Evolutionary conservation across 129 eudicot genomes (phyloP), one percentile per base, ranked within the genome.

Genomic region (Saussurea involucrata): DNA sequence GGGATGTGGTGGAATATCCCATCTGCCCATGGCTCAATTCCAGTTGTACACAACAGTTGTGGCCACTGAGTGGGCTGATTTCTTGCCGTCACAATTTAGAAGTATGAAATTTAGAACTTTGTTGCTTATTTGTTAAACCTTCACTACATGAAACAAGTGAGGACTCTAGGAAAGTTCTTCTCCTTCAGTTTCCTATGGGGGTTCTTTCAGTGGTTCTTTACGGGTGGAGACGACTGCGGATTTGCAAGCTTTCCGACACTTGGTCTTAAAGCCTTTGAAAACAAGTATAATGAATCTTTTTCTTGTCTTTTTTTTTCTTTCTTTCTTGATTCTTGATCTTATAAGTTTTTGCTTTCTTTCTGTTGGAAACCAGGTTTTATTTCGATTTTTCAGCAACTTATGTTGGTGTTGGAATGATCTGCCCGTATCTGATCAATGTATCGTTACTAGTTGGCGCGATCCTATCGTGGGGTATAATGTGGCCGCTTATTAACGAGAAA

Each of bases 171-270:
- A 20, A 94, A 89, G 24, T 94, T 91, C 84, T 94, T 94, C 89
- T 89, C 97, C 12, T 89, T 94, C 85, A 94, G 98, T 86, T 94
- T 94, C 80, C 78, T 88, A 46, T 91, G 98, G 98, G 97, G 96
- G 29, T 91, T 94, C 93, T 94, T 91, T 89, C 98, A 94, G 72
- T 94, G 98, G 98, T 94, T 94, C 73, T 94, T 89, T 77, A 91
- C 98, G 5, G 88, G 87, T 3, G 97, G 97, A 13, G 98, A 91
- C 46, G 82, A 49, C 46, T 94, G 98, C 86, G 98, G 98, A 64
- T 94, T 94, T 72, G 65, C 40, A 9, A 86, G 65, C 75, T 94
- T 91, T 61, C 98, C 98, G 1, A 82, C 97, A 0, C 80, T 94
- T 24, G 97, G 98, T 28, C 98, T 94, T 20, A 80, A 89, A 79